phyloP scores from a whole-genome alignment of 352 stramenopile species.

The Phytopythium delawarense region DNA sequence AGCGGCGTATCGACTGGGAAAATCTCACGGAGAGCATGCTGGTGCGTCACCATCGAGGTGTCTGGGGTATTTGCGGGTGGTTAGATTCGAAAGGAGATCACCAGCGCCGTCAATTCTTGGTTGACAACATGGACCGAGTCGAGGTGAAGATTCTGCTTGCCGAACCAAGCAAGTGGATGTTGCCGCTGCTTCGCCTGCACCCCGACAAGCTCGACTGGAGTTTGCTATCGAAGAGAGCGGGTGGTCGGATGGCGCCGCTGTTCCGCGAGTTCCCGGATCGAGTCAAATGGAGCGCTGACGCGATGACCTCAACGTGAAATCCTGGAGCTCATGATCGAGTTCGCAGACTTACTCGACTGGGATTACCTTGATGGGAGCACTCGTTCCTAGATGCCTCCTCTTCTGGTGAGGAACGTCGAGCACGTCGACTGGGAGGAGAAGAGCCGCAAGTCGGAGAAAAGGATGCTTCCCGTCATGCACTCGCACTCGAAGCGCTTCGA shows the following conservation, averaged over 20 bases:
- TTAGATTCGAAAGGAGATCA: too few relatives aligned
- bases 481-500: not conserved
- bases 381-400: not conserved
- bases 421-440: not conserved
- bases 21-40: not conserved
- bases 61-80: too few relatives aligned
- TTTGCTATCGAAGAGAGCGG: not conserved
- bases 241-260: not conserved
- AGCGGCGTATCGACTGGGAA: not conserved
- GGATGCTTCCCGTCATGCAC: conserved; percentile 1
- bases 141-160: not conserved
- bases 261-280: not conserved
- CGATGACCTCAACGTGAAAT: not conserved
- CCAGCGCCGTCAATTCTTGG: not conserved
- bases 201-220: not conserved
- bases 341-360: not conserved
- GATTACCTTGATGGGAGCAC: not conserved
- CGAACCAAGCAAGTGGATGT: not conserved
- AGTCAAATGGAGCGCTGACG: not conserved
- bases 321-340: not conserved
- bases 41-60: not conserved
- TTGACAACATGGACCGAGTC: not conserved
- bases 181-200: not conserved
- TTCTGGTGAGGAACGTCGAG: not conserved
- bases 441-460: not conserved